phyloP scores from a whole-genome alignment of 1,139 yeast genomes.

The Blastobotrys proliferans region DNA sequence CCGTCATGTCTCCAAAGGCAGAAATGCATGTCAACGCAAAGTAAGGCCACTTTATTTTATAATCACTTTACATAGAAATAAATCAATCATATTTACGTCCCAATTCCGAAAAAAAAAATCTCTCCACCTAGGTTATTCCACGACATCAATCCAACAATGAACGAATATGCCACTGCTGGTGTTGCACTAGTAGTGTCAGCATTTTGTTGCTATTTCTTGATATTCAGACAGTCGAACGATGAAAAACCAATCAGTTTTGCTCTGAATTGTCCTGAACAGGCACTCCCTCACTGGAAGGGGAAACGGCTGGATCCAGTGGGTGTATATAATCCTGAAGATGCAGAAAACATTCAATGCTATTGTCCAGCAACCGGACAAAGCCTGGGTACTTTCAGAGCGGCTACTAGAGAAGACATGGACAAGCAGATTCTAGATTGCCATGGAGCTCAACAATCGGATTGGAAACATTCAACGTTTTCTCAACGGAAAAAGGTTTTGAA shows the following conservation, averaged over 20 bases:
- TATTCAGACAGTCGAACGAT: conserved; percentile 9
- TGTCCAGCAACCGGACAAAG: conserved; percentile 96
- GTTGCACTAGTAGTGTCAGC: conserved; percentile 6
- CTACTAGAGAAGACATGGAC: conserved; percentile 67
- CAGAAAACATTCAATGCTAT: conserved; percentile 68
- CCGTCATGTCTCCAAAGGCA: conserved; percentile 75
- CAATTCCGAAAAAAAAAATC: neutral
- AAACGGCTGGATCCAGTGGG: conserved; percentile 63
- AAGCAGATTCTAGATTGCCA: conserved; percentile 51
- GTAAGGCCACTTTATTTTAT: conserved; percentile 1
- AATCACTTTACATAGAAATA: neutral
- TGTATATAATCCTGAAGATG: conserved; percentile 52
- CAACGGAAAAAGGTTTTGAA: conserved; percentile 65
- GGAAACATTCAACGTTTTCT: conserved; percentile 57
- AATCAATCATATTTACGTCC: neutral
- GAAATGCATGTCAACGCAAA: conserved; percentile 75
- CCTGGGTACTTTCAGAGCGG: conserved; percentile 66
- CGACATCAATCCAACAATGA: too few relatives aligned
- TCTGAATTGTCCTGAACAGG: conserved; percentile 63
- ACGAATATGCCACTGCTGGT: too few relatives aligned
- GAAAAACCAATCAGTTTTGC: conserved; percentile 12
- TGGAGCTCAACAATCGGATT: conserved; percentile 54
- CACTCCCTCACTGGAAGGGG: conserved; percentile 91
- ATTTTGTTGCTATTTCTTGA: conserved; percentile 13
- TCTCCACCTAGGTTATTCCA: too few relatives aligned